Evolutionary conservation across 2,329 filamentous ascomycete genomes (phyloP).

Genomic region (Colletotrichum navitas): DNA sequence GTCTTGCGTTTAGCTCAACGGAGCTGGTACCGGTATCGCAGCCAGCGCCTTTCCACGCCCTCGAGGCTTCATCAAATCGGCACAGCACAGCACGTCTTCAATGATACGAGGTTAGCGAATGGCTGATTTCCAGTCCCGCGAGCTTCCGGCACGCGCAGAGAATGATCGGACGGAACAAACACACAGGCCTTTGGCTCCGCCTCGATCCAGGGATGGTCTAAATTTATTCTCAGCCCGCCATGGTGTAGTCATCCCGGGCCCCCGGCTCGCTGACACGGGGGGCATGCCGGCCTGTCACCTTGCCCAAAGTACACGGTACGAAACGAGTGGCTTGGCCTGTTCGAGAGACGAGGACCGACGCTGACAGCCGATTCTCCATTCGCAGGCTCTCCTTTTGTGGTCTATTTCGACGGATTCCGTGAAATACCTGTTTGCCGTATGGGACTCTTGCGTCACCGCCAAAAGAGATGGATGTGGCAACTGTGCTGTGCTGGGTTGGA

Average conservation of each 20-base stretch:
- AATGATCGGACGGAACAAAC: slow-evolving; percentile 20
- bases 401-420: not conserved
- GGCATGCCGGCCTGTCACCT: slow-evolving; percentile 12
- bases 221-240: slow-evolving; percentile 22
- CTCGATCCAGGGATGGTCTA: slow-evolving; percentile 32
- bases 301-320: slow-evolving; percentile 7
- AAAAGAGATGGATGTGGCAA: slow-evolving; percentile 7
- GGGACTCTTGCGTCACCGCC: slow-evolving; percentile 24
- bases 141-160: slow-evolving; percentile 10
- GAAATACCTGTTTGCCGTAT: not conserved
- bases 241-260: slow-evolving; percentile 16
- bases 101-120: not conserved
- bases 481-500: slow-evolving; percentile 1
- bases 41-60: not conserved
- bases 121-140: slow-evolving; percentile 13
- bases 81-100: not conserved
- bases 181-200: slow-evolving; percentile 35
- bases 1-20: too few species aligned
- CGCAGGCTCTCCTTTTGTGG: too few species aligned
- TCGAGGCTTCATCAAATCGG: not conserved
- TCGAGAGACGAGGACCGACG: not conserved
- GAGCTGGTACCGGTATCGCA: slow-evolving; percentile 1
- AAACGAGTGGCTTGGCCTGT: slow-evolving; percentile 8
- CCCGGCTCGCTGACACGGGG: slow-evolving; percentile 32
- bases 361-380: not conserved